These are phyloP conservation scores for Cocos nucifera DNA, from an alignment of 176 grass and related monocot genomes.

Conservation along the genomic window DNA sequence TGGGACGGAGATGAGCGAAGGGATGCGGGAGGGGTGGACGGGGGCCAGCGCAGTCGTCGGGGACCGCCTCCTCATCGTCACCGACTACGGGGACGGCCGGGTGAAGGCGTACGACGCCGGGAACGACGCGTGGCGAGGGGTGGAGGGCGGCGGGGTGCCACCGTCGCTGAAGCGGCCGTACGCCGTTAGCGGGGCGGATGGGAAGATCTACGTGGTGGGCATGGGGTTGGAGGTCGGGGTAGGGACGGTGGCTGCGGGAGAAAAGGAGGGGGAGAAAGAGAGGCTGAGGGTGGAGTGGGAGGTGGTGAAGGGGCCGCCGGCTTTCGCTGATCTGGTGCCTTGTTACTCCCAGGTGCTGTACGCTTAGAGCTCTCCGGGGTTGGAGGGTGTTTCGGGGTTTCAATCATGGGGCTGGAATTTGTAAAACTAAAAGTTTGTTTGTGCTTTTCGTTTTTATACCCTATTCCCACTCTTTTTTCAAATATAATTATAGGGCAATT, in stretches of 20 bases:
- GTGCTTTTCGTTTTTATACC: neutral
- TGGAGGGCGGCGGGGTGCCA: slow-evolving; percentile 54
- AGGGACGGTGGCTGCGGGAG: slow-evolving; percentile 21
- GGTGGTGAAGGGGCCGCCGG: slow-evolving; percentile 69
- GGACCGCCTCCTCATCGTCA: slow-evolving; percentile 64
- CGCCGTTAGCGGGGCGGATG: slow-evolving; percentile 28
- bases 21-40: slow-evolving; percentile 95
- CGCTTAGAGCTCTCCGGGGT: slow-evolving; percentile 8
- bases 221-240: slow-evolving; percentile 71
- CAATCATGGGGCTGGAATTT: too few species aligned
- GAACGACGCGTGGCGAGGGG: slow-evolving; percentile 55
- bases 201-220: slow-evolving; percentile 61
- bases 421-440: too few species aligned
- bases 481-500: neutral
- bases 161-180: slow-evolving; percentile 49
- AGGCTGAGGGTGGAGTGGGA: slow-evolving; percentile 57
- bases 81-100: slow-evolving; percentile 84
- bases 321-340: slow-evolving; percentile 62
- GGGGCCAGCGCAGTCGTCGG: slow-evolving; percentile 64
- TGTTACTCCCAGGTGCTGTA: slow-evolving; percentile 81
- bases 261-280: slow-evolving; percentile 16
- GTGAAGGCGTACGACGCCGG: slow-evolving; percentile 60
- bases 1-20: slow-evolving; percentile 77
- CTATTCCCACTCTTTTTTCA: neutral
- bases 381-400: too few species aligned